Evolutionary conservation across 139 green algal species (phyloP).

Genomic region (Nannochloris sp.): DNA sequence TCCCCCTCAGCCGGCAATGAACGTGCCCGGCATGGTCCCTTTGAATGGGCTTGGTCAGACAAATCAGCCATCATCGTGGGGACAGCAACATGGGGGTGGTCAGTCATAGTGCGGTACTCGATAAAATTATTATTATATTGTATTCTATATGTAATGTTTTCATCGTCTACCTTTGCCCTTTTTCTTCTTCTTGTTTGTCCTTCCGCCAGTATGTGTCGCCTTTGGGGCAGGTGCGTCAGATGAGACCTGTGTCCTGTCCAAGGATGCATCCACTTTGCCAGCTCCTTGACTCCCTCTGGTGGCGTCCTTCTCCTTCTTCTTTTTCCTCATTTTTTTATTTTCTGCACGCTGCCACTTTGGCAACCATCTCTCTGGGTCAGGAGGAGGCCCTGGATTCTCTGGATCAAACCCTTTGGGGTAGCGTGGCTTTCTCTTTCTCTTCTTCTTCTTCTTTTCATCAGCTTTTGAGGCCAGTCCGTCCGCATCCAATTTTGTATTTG

Average conservation of each 20-base stretch:
- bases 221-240: not conserved
- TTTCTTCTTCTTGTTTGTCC: constrained; percentile 1
- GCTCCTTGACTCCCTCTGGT: constrained; percentile 70
- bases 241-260: constrained; percentile 23
- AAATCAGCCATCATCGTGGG: not conserved
- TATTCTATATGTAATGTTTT: constrained; percentile 3
- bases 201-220: not conserved
- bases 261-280: constrained; percentile 39
- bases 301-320: constrained; percentile 35
- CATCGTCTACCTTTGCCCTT: constrained; percentile 17
- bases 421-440: constrained; percentile 54
- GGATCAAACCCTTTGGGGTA: constrained; percentile 83
- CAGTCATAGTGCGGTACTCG: not conserved
- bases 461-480: not conserved
- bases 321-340: constrained; percentile 60
- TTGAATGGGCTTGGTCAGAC: constrained; percentile 1
- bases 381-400: constrained; percentile 57
- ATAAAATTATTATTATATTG: constrained; percentile 1
- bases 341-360: constrained; percentile 84
- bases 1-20: constrained; percentile 19
- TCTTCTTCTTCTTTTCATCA: constrained; percentile 25
- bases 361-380: constrained; percentile 93
- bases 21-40: constrained; percentile 31
- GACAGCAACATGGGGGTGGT: not conserved
- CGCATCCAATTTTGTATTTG: not conserved